A percentile compares a stretch with the other conserved stretches of the same genome.
Evolutionary conservation across 2,329 filamentous ascomycete genomes (phyloP).

Genomic region (Pseudogymnoascus sp.): DNA sequence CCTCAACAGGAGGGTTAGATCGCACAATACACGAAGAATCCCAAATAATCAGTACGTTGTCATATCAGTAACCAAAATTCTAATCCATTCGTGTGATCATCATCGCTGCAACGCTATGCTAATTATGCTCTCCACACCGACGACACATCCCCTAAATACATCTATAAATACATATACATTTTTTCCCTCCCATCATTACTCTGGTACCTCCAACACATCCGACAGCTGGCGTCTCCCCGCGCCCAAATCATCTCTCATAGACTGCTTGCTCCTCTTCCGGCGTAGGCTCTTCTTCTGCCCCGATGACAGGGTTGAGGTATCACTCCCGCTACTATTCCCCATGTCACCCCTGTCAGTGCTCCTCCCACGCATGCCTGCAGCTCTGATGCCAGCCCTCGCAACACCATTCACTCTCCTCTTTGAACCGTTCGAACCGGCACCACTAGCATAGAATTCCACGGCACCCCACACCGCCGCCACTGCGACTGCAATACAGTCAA

Average conservation of each 20-base stretch:
- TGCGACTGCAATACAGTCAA: constrained; percentile 43
- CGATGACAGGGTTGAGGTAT: not conserved
- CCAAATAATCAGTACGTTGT: not conserved
- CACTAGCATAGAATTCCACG: not conserved
- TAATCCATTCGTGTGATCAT: constrained; percentile 6
- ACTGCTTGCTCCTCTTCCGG: constrained; percentile 10
- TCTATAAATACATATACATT: not conserved
- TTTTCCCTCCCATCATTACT: not conserved
- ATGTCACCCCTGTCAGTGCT: not conserved
- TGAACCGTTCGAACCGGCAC: not conserved
- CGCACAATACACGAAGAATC: not conserved
- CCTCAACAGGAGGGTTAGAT: not conserved
- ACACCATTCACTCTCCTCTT: constrained; percentile 2
- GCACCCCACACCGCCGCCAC: not conserved
- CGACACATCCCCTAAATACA: not conserved
- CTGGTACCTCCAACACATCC: constrained; percentile 5
- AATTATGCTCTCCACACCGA: not conserved
- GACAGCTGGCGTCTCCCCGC: constrained; percentile 8
- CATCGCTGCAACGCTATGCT: constrained; percentile 7
- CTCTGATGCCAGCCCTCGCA: not conserved
- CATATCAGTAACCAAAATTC: not conserved
- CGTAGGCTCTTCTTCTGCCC: not conserved
- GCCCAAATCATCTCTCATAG: not conserved
- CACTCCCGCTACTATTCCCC: not conserved
- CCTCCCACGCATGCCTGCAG: not conserved